These are phyloP conservation scores for Metschnikowia peoriensis DNA, from an alignment of 805 yeast genomes.

Conservation along the genomic window DNA sequence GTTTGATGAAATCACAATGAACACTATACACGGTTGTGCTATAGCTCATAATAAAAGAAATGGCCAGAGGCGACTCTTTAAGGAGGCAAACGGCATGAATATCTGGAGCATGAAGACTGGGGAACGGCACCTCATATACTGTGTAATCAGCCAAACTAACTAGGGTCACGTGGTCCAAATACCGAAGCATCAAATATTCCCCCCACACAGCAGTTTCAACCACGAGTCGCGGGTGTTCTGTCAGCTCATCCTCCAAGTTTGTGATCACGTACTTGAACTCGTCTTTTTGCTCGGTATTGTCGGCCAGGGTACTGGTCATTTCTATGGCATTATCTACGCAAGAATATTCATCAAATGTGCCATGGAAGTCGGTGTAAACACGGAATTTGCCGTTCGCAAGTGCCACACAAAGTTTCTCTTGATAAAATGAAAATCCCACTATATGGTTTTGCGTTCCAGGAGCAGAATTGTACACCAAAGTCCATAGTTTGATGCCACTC, in stretches of 20 bases:
- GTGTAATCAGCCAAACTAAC: conserved; percentile 40
- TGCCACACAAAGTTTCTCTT: conserved; percentile 57
- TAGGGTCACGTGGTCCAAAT: conserved; percentile 33
- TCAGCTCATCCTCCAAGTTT: conserved; percentile 32
- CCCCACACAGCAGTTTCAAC: conserved; percentile 32
- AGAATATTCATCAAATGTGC: conserved; percentile 57
- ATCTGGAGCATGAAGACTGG: conserved; percentile 19
- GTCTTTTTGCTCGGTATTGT: not conserved
- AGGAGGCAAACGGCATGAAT: conserved; percentile 24
- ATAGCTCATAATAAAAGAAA: conserved; percentile 27
- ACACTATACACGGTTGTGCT: conserved; percentile 28
- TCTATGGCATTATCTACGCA: conserved; percentile 15
- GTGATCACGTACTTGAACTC: conserved; percentile 21
- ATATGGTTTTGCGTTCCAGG: conserved; percentile 49
- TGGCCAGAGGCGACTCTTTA: conserved; percentile 10
- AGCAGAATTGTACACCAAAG: conserved; percentile 37
- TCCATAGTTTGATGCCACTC: conserved; percentile 36
- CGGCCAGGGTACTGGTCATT: not conserved
- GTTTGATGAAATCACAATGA: conserved; percentile 22
- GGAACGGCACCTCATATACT: conserved; percentile 37
- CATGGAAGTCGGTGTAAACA: conserved; percentile 61
- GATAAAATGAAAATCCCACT: conserved; percentile 47
- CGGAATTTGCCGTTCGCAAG: conserved; percentile 53
- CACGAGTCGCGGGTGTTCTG: conserved; percentile 29
- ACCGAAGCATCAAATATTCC: conserved; percentile 44